A percentile compares a stretch with the other conserved stretches of the same genome.
Evolutionary conservation across 148 eudicot species (phyloP).

Genomic region (Rheum nobile): DNA sequence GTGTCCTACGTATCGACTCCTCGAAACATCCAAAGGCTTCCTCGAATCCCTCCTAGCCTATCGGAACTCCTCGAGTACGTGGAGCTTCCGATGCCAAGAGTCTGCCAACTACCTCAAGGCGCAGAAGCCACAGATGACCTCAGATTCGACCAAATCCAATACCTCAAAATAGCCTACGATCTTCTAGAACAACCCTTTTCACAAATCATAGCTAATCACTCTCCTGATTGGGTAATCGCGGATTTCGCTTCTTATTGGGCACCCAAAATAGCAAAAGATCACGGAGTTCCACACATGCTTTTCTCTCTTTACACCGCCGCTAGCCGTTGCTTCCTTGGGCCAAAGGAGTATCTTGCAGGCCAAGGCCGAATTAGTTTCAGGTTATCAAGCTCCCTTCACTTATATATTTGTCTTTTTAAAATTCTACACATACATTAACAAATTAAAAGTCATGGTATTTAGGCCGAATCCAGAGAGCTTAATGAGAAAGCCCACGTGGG

Average conservation of each 20-base stretch:
- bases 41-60: constrained; percentile 16
- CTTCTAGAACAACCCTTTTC: constrained; percentile 13
- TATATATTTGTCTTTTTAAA: no score
- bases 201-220: background rate
- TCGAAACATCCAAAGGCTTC: constrained; percentile 25
- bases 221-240: constrained; percentile 27
- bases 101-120: constrained; percentile 13
- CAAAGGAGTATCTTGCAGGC: constrained; percentile 11
- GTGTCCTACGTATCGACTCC: constrained; percentile 28
- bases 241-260: constrained; percentile 23
- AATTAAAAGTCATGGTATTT: no score
- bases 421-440: no score
- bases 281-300: background rate
- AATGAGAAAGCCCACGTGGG: constrained; percentile 13
- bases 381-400: no score
- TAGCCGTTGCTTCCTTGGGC: constrained; percentile 2
- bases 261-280: constrained; percentile 2
- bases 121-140: constrained; percentile 25
- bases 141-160: constrained; percentile 7
- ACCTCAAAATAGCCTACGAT: constrained; percentile 24
- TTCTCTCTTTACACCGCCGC: constrained; percentile 5
- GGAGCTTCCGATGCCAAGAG: constrained; percentile 11
- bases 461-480: constrained; percentile 8
- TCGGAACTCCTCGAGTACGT: constrained; percentile 8
- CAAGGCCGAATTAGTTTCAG: background rate